Evolutionary conservation across 129 eudicot genomes (phyloP), one percentile per base, ranked within the genome.

Genomic region (Rutidosis leptorrhynchoides): DNA sequence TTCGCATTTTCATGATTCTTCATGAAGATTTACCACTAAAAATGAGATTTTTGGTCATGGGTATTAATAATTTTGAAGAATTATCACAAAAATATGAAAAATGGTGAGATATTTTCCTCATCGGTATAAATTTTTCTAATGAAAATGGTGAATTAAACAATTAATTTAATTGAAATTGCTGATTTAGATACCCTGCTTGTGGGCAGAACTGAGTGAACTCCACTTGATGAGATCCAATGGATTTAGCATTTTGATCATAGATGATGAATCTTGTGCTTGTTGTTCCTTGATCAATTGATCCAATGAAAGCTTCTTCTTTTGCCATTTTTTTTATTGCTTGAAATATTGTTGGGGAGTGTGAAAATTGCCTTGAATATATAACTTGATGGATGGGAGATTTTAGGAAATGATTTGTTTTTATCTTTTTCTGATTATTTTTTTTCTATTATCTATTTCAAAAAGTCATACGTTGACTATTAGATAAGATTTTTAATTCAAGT

Each of bases 221-320:
- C 23, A 86, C 84, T 67, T 94, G 99, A 77, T 94, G 99, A 57
- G 97, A 89, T 86, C 93, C 99, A 59, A 94, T 62, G 33, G 84
- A 10, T 8, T 65, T 66, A 27, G 95, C 93, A 28, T 71, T 58
- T 11, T 72, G 57, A 49, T 94, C 94, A 59, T 94, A 94, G 59
- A 94, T 89, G 76, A 94, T 89, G 85, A 94, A 94, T 43, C 99
- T 69, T 10, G 99, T 89, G 77, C 99, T 94, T 59, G 99, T 94
- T 24, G 99, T 94, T 35, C 99, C 99, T 76, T 89, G 99, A 83
- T 94, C 99, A 43, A 94, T 74, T 7, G 99, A 86, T 8, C 97
- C 99, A 33, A 94, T 78, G 74, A 80, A 89, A 7, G 70, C 83
- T 24, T 75, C 77, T 56, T 71, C 54, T 19, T 78, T 79, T 16